Conservation (phyloP, 805 yeast species). For the Wickerhamomyces bovis region DNA sequence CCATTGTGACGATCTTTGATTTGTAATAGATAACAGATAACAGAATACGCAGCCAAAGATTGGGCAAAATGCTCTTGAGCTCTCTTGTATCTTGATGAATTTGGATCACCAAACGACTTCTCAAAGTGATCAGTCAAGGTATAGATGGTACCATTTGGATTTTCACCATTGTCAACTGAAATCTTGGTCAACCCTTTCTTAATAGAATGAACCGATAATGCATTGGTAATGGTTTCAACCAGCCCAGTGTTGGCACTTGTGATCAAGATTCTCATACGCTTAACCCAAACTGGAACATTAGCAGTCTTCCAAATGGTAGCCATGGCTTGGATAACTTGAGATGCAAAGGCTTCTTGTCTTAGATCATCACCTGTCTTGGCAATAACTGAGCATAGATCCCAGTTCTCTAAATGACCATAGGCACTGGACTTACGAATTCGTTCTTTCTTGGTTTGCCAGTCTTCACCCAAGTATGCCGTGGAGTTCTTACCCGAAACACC, state of each 20-base stretch:
- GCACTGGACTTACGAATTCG: constrained; percentile 74
- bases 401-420: constrained; percentile 80
- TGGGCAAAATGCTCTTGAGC: constrained; percentile 84
- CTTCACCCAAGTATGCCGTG: constrained; percentile 75
- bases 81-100: constrained; percentile 47
- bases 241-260: constrained; percentile 89
- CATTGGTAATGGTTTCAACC: constrained; percentile 94
- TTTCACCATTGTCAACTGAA: constrained; percentile 58
- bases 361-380: constrained; percentile 95
- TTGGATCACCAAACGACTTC: constrained; percentile 64
- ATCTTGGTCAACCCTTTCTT: constrained; percentile 85
- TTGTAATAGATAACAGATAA: constrained; percentile 83
- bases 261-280: constrained; percentile 84
- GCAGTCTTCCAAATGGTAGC: constrained; percentile 76
- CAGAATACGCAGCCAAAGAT: constrained; percentile 87
- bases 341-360: constrained; percentile 96
- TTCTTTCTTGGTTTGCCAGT: constrained; percentile 79
- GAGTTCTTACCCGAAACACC: constrained; percentile 43
- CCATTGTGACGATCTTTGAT: constrained; percentile 97
- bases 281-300: constrained; percentile 79
- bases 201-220: constrained; percentile 88
- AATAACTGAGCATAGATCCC: constrained; percentile 95
- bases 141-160: constrained; percentile 64
- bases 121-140: constrained; percentile 74
- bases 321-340: constrained; percentile 85